phyloP scores from a whole-genome alignment of 257 asterid species.

The Gardenia jasminoides region DNA sequence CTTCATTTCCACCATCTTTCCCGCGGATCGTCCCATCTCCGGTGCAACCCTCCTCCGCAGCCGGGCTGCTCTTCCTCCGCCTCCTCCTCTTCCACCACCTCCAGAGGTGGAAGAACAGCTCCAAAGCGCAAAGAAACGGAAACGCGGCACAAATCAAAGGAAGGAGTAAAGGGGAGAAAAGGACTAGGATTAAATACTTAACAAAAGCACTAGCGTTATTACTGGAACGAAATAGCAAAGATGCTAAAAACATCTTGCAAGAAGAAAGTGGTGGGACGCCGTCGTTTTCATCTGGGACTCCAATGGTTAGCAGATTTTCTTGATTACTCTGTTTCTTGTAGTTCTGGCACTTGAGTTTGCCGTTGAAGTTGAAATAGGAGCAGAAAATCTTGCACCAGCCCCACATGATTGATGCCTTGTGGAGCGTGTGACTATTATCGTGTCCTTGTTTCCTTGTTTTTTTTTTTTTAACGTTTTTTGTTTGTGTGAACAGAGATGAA shows the following conservation, averaged over 20 bases:
- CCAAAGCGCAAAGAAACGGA: constrained; percentile 18
- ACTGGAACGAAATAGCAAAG: constrained; percentile 4
- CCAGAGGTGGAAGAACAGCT: constrained; percentile 16
- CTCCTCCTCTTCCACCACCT: background rate
- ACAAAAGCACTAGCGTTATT: background rate
- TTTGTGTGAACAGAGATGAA: background rate
- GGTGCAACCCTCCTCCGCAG: background rate
- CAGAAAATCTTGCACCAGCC: background rate
- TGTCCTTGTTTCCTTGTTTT: background rate
- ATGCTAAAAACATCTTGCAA: constrained; percentile 20
- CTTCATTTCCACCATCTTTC: constrained; percentile 21
- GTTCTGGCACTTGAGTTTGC: background rate
- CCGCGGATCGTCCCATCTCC: constrained; percentile 6
- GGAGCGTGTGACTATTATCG: background rate
- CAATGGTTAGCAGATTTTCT: background rate
- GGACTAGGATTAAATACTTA: constrained; percentile 16
- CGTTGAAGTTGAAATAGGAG: background rate
- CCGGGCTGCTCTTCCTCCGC: constrained; percentile 6
- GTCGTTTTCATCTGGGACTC: constrained; percentile 10
- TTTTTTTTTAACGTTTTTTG: no score
- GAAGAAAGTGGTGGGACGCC: background rate
- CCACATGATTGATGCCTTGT: constrained; percentile 10
- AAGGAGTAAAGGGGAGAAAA: constrained; percentile 26
- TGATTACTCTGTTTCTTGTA: background rate
- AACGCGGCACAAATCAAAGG: constrained; percentile 21